These are phyloP conservation scores for Pisolithus sp. DNA, from an alignment of 768 basidiomycete genomes.

Conservation along the genomic window DNA sequence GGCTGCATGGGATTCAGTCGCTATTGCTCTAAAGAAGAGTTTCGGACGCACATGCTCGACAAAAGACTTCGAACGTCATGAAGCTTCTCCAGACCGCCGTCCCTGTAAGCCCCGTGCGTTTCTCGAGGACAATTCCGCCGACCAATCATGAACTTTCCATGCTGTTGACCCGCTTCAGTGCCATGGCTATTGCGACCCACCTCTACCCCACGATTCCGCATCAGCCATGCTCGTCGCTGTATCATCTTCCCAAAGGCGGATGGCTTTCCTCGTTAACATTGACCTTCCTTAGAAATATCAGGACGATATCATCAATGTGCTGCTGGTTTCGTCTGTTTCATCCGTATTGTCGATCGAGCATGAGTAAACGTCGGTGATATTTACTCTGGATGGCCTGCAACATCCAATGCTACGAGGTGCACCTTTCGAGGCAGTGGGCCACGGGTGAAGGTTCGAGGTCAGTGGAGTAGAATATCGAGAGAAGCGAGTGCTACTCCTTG, in stretches of 20 bases:
- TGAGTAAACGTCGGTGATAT: conserved; percentile 49
- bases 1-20: conserved; percentile 62
- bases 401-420: conserved; percentile 44
- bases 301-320: conserved; percentile 45
- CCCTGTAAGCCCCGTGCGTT: conserved; percentile 65
- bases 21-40: conserved; percentile 48
- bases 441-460: conserved; percentile 25
- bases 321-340: conserved; percentile 49
- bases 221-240: conserved; percentile 63
- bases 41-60: conserved; percentile 26
- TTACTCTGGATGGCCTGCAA: conserved; percentile 49
- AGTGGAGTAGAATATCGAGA: conserved; percentile 24
- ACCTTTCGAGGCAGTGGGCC: conserved; percentile 17
- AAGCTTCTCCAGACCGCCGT: conserved; percentile 68
- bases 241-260: conserved; percentile 64
- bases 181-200: conserved; percentile 62
- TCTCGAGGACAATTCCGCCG: conserved; percentile 48
- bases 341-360: conserved; percentile 46
- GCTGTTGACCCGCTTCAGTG: conserved; percentile 77
- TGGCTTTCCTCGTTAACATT: conserved; percentile 3
- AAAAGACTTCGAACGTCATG: conserved; percentile 41
- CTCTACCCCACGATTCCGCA: conserved; percentile 56
- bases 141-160: conserved; percentile 55
- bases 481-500: conserved; percentile 33
- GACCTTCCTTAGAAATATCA: conserved; percentile 33